Base-by-base conservation (phyloP, 2,329 filamentous ascomycete genomes). In the Exophiala lecanii-corni region DNA sequence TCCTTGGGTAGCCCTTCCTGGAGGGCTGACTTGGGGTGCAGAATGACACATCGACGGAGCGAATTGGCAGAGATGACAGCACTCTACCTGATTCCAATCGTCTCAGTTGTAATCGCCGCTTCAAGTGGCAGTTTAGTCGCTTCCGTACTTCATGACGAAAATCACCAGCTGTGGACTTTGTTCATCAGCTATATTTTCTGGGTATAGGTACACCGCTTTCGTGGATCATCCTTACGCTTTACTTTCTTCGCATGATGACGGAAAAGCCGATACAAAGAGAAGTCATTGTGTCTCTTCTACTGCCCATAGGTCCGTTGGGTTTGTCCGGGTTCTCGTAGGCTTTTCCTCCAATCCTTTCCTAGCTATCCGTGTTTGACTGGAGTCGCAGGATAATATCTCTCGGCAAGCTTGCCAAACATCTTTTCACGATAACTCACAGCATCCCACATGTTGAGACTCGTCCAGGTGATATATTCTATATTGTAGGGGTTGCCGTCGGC, bases 141-240 rank as follows among this genome's bases (percentile, higher is more conserved):
- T 4, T 69, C 72, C n/a, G 68, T 75, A n/a, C 69, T 87, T 0
- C 50, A 45, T 2, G 66, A 80, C 50, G 62, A 64, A 1, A 60
- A 70, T 13, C 71, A 79, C 51, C 78, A 78, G 3, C 59, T 83
- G 15, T 74, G 72, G 26, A 86, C 82, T 0, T 56, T 86, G 16
- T 64, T 84, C n/a, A 69, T 69, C 12, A 80, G 73, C 2, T 87
- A 86, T 57, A 66, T 85, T 12, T 74, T 86, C 51, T 86, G 79
- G 80, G 82, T 82, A 0, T 76, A 79, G 44, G 78, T 80, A 3
- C 71, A 72, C 2, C 76, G 75, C 0, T 62, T 86, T 38, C 76
- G 81, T 2, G 73, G 60, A 71, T 74, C 31, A 73, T 84, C 15
- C 65, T 86, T 18, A 78, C 77, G 9, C 73, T 86, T 26, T 87